Evolutionary conservation across 2,329 filamentous ascomycete species (phyloP).

Genomic region (Epichloe baconii): DNA sequence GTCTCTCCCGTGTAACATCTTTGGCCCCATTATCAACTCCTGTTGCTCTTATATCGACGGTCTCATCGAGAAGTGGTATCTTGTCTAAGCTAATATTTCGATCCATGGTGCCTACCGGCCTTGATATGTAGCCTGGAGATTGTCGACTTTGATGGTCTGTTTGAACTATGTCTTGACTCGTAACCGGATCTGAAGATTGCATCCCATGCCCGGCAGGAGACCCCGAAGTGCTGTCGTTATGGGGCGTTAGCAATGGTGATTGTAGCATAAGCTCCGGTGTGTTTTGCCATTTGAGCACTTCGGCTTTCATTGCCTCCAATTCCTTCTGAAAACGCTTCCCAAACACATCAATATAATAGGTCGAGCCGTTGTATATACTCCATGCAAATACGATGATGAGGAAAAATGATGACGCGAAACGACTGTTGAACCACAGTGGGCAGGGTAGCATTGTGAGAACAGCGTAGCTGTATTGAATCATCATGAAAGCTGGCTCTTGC

Average conservation of each 20-base stretch:
- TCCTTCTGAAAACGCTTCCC: constrained; percentile 95
- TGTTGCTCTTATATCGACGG: constrained; percentile 20
- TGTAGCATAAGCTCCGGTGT: constrained; percentile 34
- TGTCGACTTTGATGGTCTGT: background rate
- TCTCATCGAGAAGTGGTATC: constrained; percentile 44
- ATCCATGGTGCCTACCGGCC: constrained; percentile 10
- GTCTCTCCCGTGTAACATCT: constrained; percentile 36
- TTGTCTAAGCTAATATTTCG: constrained; percentile 31
- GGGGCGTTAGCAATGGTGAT: constrained; percentile 21
- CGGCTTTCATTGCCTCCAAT: constrained; percentile 73
- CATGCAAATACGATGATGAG: constrained; percentile 75
- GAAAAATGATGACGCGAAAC: constrained; percentile 65
- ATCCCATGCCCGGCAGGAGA: constrained; percentile 7
- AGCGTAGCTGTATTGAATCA: constrained; percentile 88
- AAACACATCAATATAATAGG: constrained; percentile 97
- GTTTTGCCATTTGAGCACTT: constrained; percentile 80
- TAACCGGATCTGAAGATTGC: constrained; percentile 8
- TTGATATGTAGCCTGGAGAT: constrained; percentile 7
- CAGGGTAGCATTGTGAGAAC: constrained; percentile 89
- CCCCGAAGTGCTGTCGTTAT: constrained; percentile 11
- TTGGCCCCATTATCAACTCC: constrained; percentile 32
- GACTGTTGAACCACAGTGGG: constrained; percentile 86
- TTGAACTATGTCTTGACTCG: background rate
- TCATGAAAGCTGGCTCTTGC: constrained; percentile 88
- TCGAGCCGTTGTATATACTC: constrained; percentile 95